These are phyloP conservation scores for Ganoderma lingzhi DNA, from an alignment of 1,284 basidiomycete genomes.

Conservation along the genomic window DNA sequence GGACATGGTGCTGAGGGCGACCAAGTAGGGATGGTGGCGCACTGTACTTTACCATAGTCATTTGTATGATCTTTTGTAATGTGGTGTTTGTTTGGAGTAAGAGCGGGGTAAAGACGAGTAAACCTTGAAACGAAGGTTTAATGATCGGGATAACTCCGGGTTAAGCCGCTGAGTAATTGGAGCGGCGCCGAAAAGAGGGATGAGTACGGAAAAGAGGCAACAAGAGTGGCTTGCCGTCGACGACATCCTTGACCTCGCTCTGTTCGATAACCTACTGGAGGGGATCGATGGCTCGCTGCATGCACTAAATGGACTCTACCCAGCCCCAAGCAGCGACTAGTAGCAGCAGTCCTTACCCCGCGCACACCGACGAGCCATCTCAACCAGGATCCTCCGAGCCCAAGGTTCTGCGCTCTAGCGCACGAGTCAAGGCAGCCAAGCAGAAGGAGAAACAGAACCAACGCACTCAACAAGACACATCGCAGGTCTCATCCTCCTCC, in stretches of 20 bases:
- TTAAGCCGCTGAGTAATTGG: conserved; percentile 30
- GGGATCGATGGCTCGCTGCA: conserved; percentile 84
- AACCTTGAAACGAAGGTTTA: conserved; percentile 2
- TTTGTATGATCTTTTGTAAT: conserved; percentile 6
- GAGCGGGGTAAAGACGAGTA: background rate
- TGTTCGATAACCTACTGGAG: conserved; percentile 39
- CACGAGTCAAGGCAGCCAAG: conserved; percentile 80
- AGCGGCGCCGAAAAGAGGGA: conserved; percentile 26
- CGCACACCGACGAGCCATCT: conserved; percentile 41
- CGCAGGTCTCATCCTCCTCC: conserved; percentile 45
- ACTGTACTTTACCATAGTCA: conserved; percentile 8
- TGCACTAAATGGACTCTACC: conserved; percentile 86
- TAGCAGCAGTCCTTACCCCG: conserved; percentile 55
- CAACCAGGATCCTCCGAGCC: conserved; percentile 43
- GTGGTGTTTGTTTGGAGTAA: background rate
- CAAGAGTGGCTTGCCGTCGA: conserved; percentile 21
- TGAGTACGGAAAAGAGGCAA: conserved; percentile 31
- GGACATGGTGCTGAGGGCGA: conserved; percentile 74
- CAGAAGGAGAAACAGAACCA: conserved; percentile 64
- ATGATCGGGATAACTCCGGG: conserved; percentile 11
- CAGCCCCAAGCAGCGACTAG: conserved; percentile 74
- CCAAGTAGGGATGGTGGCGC: conserved; percentile 33
- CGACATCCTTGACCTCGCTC: conserved; percentile 30
- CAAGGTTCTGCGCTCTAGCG: conserved; percentile 72
- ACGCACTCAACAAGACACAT: conserved; percentile 50